Base-by-base conservation (phyloP, 2,329 filamentous ascomycete species). In the Hawksworthiomyces lignivorus region DNA sequence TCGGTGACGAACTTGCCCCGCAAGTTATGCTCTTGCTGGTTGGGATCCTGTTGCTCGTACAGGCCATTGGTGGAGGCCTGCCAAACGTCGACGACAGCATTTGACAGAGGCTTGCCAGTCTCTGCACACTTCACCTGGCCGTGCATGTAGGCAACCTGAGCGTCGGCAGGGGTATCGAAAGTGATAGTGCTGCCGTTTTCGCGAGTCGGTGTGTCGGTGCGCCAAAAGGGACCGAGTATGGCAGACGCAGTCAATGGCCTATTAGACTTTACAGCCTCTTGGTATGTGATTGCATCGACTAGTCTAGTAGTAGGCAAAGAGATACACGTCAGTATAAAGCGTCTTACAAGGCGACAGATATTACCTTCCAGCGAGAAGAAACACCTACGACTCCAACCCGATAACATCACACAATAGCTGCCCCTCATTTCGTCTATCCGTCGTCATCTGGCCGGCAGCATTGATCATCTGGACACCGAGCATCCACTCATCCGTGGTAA, bases 41-140 rank as follows among this genome's bases (percentile, higher is more conserved):
- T 22, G 2, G 38, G 65, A 50, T 88, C 84, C 61, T 88, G 84
- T 61, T 87, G 82, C 63, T 87, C 83, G 50, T 82, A 82, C 54
- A 70, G 54, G 8, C 66, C 65, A 46, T 82, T 81, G 3, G 76
- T 76, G 4, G 71, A 73, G 1, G 73, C 73, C 53, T 81, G 72
- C 77, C 86, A 82, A n/a, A 78, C 65, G 50, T 82, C 76, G 7
- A 82, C 62, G 12, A 68, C 63, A 0, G 73, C 75, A 33, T 67
- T 67, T n/a, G 64, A 63, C 15, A 81, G 63, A 0, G 75, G 74
- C 55, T 70, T 61, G 46, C 72, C 70, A 1, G 74, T 77, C 4
- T 30, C 43, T 46, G 67, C 70, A 32, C 39, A 41, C 1, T 41
- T 43, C 10, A 52, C 45, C 7, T 30, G 33, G 29, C 77, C 77